phyloP scores from a whole-genome alignment of 148 eudicot genomes.

The Diospyros lotus region DNA sequence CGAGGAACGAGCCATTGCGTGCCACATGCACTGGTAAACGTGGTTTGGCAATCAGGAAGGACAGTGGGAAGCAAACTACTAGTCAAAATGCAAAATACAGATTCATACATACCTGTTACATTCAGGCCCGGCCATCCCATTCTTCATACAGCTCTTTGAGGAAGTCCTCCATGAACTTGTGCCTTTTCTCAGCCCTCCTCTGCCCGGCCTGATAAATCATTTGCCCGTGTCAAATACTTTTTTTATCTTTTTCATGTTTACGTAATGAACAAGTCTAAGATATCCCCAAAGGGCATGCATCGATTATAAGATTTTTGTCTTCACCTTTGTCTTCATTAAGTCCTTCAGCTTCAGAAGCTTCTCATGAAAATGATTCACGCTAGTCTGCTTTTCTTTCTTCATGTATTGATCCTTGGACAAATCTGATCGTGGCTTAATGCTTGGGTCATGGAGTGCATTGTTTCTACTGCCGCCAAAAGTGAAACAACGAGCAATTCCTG shows the following conservation, averaged over 20 bases:
- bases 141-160: conserved; percentile 76
- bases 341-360: conserved; percentile 87
- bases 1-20: no score
- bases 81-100: no score
- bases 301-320: background rate
- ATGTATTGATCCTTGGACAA: conserved; percentile 81
- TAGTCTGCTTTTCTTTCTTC: conserved; percentile 81
- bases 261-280: background rate
- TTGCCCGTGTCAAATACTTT: background rate
- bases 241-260: background rate
- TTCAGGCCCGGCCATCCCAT: conserved; percentile 78
- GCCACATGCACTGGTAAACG: no score
- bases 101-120: no score
- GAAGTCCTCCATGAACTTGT: conserved; percentile 93
- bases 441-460: conserved; percentile 69
- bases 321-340: conserved; percentile 87
- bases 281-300: no score
- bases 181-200: conserved; percentile 78
- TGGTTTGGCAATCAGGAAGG: no score
- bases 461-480: conserved; percentile 96
- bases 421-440: conserved; percentile 58
- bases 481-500: conserved; percentile 98
- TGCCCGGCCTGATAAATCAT: conserved; percentile 64
- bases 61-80: no score
- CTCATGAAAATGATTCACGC: conserved; percentile 92